A percentile compares a stretch with the other conserved stretches of the same genome.
These are phyloP conservation scores for Lachnellula hyalina DNA, from an alignment of 2,329 filamentous ascomycete genomes.

Conservation along the genomic window DNA sequence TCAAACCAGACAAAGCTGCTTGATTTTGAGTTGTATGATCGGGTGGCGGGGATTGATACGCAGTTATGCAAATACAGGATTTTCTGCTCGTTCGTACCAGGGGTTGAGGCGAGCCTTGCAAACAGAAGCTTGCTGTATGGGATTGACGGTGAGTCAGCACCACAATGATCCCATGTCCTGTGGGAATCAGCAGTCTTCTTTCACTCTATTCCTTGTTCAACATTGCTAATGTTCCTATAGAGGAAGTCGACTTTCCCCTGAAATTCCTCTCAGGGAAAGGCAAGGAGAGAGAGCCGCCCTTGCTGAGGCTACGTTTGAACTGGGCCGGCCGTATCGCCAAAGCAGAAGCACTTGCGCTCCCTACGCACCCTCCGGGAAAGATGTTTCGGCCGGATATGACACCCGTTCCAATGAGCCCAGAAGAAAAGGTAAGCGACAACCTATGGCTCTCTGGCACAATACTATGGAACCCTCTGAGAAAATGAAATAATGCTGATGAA, in stretches of 20 bases:
- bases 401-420: slow-evolving; percentile 9
- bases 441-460: no score
- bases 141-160: slow-evolving; percentile 11
- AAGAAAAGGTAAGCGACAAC: slow-evolving; percentile 1
- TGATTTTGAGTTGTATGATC: slow-evolving; percentile 17
- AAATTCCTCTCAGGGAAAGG: slow-evolving; percentile 11
- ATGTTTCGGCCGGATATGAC: slow-evolving; percentile 13
- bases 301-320: slow-evolving; percentile 11
- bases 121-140: slow-evolving; percentile 17
- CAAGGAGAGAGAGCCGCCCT: slow-evolving; percentile 12
- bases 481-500: no score
- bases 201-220: not conserved
- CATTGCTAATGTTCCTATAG: not conserved
- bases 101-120: slow-evolving; percentile 17
- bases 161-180: no score
- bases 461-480: no score
- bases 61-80: slow-evolving; percentile 7
- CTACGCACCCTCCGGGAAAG: slow-evolving; percentile 15
- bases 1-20: slow-evolving; percentile 8
- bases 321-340: slow-evolving; percentile 14
- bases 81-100: slow-evolving; percentile 11
- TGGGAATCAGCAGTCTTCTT: no score
- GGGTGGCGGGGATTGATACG: slow-evolving; percentile 12
- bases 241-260: slow-evolving; percentile 12
- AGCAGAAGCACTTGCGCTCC: slow-evolving; percentile 9